These are phyloP conservation scores for Hanseniaspora vineae DNA, from an alignment of 805 yeast genomes.

Conservation along the genomic window DNA sequence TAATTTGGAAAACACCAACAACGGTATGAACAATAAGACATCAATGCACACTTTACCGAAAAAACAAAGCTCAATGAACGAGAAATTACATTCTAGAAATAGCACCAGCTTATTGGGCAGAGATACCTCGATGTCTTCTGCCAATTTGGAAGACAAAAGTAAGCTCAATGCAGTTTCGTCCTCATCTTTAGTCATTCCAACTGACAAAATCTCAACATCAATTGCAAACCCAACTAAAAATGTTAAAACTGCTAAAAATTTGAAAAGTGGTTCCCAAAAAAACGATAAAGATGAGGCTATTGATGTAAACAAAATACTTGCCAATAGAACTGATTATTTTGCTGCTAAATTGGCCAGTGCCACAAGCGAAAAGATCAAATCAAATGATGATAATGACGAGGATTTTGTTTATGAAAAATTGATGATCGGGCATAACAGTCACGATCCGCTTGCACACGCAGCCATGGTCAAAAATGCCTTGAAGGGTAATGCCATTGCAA, in stretches of 20 bases:
- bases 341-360: slow-evolving; percentile 94
- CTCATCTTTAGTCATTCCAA: too few relatives aligned
- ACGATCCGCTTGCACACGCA: slow-evolving; percentile 5
- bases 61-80: too few relatives aligned
- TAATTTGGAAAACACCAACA: too few relatives aligned
- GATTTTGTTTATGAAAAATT: slow-evolving; percentile 78
- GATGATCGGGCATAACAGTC: slow-evolving; percentile 19
- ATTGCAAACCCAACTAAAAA: too few relatives aligned
- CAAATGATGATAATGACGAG: slow-evolving; percentile 80
- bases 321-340: slow-evolving; percentile 81
- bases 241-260: not conserved
- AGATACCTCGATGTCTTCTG: too few relatives aligned
- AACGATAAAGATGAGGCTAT: slow-evolving; percentile 7
- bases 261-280: not conserved
- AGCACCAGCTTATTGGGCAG: too few relatives aligned
- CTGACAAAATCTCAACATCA: too few relatives aligned
- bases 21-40: too few relatives aligned
- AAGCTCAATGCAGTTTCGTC: too few relatives aligned
- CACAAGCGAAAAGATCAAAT: slow-evolving; percentile 51
- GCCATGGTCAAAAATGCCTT: not conserved
- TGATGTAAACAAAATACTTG: slow-evolving; percentile 17
- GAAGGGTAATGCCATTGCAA: not conserved
- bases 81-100: too few relatives aligned
- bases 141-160: too few relatives aligned
- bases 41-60: too few relatives aligned